Base-by-base conservation (phyloP, 306 rosid genomes). In the Trifolium dubium region DNA sequence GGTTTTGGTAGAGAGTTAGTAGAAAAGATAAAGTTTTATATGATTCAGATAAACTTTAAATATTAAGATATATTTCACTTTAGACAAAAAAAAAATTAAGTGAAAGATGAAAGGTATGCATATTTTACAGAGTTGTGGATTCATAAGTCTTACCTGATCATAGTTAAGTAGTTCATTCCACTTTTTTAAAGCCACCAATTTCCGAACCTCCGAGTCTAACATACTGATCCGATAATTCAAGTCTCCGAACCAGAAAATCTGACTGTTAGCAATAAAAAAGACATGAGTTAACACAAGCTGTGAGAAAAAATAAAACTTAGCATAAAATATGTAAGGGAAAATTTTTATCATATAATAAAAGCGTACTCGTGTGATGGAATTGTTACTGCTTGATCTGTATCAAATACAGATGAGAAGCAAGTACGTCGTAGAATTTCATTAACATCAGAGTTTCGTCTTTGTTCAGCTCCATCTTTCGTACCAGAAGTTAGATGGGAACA, bases 401-500 rank as follows among this genome's bases (percentile, higher is more conserved):
- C 93, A 9, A 92, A 84, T 77, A 85, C 84, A 37, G 96, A 86
- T 10, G 94, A 83, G 86, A 94, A 92, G 64, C 86, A 61, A 65
- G 99, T 94, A n/a, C 96, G 92, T 39, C 89, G 28, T 50, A 92
- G 76, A 73, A 94, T 94, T 76, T 94, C 99, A 59, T 82, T 32
- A 39, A 94, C 99, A 71, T 94, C 92, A 8, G 92, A 80, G 80
- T 94, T 94, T 73, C 99, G 87, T 87, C 92, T 84, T 56, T 84
- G 87, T 54, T 89, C 97, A 3, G 92, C 91, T 60, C 97, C 92
- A 31, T 87, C 97, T 64, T 89, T 89, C 79, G 92, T 97, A 69
- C 99, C 99, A 51, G 99, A 94, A 74, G 95, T 83, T 74, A 94
- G 85, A 81, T 94, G 99, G 34, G 99, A 94, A 81, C 99, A 94